Percentiles rank a stretch among this genome's conserved stretches.
These are phyloP conservation scores for Fusarium sororula DNA, from an alignment of 2,329 filamentous ascomycete species.

Conservation along the genomic window DNA sequence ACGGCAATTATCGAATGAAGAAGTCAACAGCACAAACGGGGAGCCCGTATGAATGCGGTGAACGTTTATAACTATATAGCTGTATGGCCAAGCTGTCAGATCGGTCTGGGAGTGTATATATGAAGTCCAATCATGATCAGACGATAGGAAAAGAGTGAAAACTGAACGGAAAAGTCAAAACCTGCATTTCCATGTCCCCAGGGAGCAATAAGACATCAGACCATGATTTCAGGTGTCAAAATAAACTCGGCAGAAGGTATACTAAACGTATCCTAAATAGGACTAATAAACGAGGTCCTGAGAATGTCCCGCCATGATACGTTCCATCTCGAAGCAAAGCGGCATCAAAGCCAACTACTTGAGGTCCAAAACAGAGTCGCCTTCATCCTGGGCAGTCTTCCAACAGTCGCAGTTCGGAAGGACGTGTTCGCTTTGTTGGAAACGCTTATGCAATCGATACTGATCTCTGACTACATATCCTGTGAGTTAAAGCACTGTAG, in stretches of 20 bases:
- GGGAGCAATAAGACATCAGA: not conserved
- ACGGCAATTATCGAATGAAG: fast-evolving
- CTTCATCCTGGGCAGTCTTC: not conserved
- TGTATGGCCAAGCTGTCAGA: not conserved
- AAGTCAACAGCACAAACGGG: fast-evolving
- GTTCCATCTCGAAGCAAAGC: no score
- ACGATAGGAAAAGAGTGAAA: no score
- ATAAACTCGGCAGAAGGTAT: not conserved
- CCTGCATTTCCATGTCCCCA: not conserved
- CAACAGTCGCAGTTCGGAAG: not conserved
- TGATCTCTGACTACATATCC: not conserved
- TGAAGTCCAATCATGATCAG: not conserved
- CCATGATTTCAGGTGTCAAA: no score
- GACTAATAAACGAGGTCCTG: not conserved
- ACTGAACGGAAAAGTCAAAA: not conserved
- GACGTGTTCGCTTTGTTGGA: not conserved
- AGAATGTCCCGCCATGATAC: no score
- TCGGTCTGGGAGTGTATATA: not conserved
- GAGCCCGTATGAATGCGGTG: not conserved
- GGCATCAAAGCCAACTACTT: not conserved
- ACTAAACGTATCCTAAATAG: not conserved
- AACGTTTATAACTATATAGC: no score
- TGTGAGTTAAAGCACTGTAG: not conserved
- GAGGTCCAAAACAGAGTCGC: not conserved
- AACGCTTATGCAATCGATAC: not conserved